Percentiles rank a stretch among this genome's conserved stretches.
Conservation (phyloP, 2,329 filamentous ascomycete genomes). For the Aspergillus novofumigatus region DNA sequence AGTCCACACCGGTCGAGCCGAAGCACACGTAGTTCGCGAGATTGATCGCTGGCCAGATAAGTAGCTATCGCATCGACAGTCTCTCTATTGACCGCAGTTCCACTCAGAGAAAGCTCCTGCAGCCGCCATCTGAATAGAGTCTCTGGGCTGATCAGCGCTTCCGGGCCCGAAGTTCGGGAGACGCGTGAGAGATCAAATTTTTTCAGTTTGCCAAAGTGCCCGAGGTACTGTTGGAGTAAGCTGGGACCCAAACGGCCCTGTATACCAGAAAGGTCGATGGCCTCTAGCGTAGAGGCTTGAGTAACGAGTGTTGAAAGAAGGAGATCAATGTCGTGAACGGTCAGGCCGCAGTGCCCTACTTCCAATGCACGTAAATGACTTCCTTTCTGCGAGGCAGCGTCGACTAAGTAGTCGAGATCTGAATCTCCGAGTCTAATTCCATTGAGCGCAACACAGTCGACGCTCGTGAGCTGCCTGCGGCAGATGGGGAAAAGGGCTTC, state of each 20-base stretch:
- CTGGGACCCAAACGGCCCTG: conserved; percentile 61
- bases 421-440: conserved; percentile 67
- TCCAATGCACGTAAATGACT: conserved; percentile 66
- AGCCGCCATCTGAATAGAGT: conserved; percentile 64
- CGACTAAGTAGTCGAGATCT: conserved; percentile 63
- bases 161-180: conserved; percentile 58
- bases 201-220: conserved; percentile 62
- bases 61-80: conserved; percentile 63
- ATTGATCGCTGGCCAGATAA: conserved; percentile 60
- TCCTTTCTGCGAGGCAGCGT: conserved; percentile 61
- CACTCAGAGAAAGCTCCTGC: conserved; percentile 62
- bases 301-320: conserved; percentile 60
- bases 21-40: conserved; percentile 57
- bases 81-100: conserved; percentile 57
- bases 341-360: conserved; percentile 57
- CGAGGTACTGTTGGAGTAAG: conserved; percentile 63
- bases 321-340: conserved; percentile 50
- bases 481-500: conserved; percentile 66
- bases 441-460: conserved; percentile 67
- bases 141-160: conserved; percentile 62
- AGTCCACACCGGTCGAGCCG: conserved; percentile 64
- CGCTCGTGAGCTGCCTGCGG: conserved; percentile 62
- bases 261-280: conserved; percentile 63
- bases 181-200: conserved; percentile 64
- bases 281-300: conserved; percentile 64